phyloP scores from a whole-genome alignment of 305 asterid genomes.

The Lippia alba region DNA sequence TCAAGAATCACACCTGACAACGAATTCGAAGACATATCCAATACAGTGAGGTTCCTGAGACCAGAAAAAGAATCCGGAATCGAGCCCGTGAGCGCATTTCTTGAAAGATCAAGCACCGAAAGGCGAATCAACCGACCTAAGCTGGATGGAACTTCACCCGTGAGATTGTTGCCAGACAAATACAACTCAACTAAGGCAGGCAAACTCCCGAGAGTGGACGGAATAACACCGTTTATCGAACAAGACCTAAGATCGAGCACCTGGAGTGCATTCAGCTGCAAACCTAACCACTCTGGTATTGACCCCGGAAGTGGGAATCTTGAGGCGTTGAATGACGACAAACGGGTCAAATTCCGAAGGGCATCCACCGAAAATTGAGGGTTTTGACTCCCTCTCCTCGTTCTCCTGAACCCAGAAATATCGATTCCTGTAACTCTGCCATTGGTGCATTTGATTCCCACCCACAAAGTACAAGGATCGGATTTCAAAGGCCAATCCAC shows the following conservation, averaged over 20 bases:
- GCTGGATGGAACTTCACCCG: slow-evolving; percentile 68
- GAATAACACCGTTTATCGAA: slow-evolving; percentile 61
- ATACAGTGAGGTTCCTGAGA: slow-evolving; percentile 57
- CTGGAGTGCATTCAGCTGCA: slow-evolving; percentile 49
- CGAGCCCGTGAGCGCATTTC: slow-evolving; percentile 59
- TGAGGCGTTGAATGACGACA: slow-evolving; percentile 79
- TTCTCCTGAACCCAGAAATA: slow-evolving; percentile 70
- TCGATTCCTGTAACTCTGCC: slow-evolving; percentile 62
- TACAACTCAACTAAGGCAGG: slow-evolving; percentile 57
- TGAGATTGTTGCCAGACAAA: slow-evolving; percentile 61
- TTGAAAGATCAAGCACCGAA: slow-evolving; percentile 72
- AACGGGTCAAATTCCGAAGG: slow-evolving; percentile 65
- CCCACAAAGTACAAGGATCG: slow-evolving; percentile 74
- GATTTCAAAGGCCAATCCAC: slow-evolving; percentile 71
- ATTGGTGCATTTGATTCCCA: slow-evolving; percentile 63
- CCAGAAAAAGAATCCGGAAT: slow-evolving; percentile 47
- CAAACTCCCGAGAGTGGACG: slow-evolving; percentile 62
- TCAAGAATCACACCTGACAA: slow-evolving; percentile 69
- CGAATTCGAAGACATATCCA: slow-evolving; percentile 68
- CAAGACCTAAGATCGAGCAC: slow-evolving; percentile 85
- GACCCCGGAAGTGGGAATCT: slow-evolving; percentile 65
- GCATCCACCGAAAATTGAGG: slow-evolving; percentile 74
- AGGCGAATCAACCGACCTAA: slow-evolving; percentile 59
- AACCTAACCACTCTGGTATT: slow-evolving; percentile 82
- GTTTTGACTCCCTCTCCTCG: slow-evolving; percentile 51